Percentiles rank a stretch among this genome's conserved stretches.
These are phyloP conservation scores for Pseudisothecium myosuroides DNA, from an alignment of 225 moss, liverwort and hornwort species.

Conservation along the genomic window DNA sequence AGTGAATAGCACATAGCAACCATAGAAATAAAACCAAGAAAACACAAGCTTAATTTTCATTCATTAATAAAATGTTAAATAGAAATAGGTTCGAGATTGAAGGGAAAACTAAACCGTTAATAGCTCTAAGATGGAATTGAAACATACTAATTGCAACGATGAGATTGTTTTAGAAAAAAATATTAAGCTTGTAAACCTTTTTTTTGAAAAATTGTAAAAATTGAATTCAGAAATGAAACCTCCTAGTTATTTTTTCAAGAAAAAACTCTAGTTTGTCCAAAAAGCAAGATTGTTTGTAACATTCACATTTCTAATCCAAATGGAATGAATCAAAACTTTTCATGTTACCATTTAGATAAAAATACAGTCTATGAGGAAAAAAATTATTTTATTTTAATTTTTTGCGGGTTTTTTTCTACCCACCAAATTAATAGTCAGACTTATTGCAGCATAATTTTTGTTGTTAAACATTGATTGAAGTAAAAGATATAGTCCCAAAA, in stretches of 20 bases:
- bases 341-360: rapidly evolving
- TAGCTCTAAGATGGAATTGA: background rate
- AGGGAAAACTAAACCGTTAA: background rate
- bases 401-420: background rate
- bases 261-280: no score
- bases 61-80: background rate
- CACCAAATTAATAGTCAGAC: background rate
- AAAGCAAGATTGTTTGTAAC: background rate
- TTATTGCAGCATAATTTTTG: background rate
- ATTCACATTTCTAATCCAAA: background rate
- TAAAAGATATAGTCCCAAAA: no score
- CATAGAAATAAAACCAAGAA: no score
- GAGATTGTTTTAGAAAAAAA: background rate
- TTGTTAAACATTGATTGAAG: background rate
- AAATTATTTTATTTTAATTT: background rate
- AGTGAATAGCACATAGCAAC: no score
- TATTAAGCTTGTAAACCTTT: background rate
- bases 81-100: background rate
- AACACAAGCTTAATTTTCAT: no score
- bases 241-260: background rate
- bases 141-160: background rate
- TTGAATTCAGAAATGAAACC: background rate
- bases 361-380: background rate
- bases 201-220: no score
- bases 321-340: background rate